Percentiles rank a stretch among this genome's conserved stretches.
These are phyloP conservation scores for Apophysomyces ossiformis DNA, from an alignment of 371 early-diverging fungal species.

Conservation along the genomic window DNA sequence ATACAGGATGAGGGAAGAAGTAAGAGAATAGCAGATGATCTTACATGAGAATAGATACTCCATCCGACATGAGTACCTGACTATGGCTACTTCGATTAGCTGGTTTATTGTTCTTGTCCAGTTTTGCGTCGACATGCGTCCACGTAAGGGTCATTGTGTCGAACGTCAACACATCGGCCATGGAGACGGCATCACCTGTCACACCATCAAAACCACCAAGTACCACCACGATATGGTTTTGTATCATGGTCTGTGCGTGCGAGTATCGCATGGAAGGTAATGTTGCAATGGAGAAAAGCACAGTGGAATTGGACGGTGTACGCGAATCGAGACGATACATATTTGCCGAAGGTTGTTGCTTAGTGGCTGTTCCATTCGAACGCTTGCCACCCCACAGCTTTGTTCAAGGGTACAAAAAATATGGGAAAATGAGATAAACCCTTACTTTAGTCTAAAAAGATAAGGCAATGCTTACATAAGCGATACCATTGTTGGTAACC, in stretches of 20 bases:
- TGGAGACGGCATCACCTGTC: conserved; percentile 38
- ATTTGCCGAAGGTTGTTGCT: conserved; percentile 17
- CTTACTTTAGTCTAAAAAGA: neutral
- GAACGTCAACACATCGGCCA: conserved; percentile 45
- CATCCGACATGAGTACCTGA: conserved; percentile 46
- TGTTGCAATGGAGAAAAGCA: conserved; percentile 9
- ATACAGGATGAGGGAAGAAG: neutral
- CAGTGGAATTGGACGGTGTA: conserved; percentile 32
- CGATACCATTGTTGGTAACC: conserved; percentile 29
- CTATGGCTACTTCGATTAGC: conserved; percentile 48
- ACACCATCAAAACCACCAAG: conserved; percentile 49
- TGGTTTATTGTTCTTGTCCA: conserved; percentile 40
- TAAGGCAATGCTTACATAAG: conserved; percentile 32
- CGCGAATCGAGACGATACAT: conserved; percentile 42
- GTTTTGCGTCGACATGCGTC: conserved; percentile 32
- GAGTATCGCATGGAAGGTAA: conserved; percentile 38
- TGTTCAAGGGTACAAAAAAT: neutral
- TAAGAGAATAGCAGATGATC: neutral
- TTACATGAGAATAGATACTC: conserved; percentile 47
- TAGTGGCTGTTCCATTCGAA: conserved; percentile 14
- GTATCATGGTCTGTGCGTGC: conserved; percentile 45
- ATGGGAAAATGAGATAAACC: neutral
- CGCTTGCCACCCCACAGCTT: conserved; percentile 53
- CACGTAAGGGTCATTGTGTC: conserved; percentile 30
- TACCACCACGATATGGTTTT: conserved; percentile 34